These are phyloP conservation scores for Colletotrichum echinochloae DNA, from an alignment of 2,329 filamentous ascomycete species.

Conservation along the genomic window DNA sequence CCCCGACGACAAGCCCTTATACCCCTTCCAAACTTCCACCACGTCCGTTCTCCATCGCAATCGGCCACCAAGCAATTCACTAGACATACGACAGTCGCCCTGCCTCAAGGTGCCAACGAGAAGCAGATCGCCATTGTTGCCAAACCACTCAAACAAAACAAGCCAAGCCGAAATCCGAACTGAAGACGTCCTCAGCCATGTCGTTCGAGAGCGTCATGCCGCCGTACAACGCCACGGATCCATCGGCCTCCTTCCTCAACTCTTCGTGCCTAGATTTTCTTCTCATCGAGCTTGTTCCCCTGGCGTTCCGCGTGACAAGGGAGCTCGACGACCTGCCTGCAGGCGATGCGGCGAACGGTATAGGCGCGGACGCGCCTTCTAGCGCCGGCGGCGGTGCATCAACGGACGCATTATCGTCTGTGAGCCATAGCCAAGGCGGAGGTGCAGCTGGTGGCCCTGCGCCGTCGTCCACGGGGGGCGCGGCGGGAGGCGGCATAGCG, in stretches of 20 bases:
- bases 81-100: not conserved
- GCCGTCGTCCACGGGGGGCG: conserved; percentile 41
- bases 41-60: not conserved
- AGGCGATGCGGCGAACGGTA: conserved; percentile 41
- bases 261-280: conserved; percentile 93
- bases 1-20: not conserved
- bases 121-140: not conserved
- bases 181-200: conserved; percentile 58
- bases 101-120: not conserved
- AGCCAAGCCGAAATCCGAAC: not conserved
- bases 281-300: conserved; percentile 94
- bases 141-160: not conserved
- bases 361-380: conserved; percentile 53
- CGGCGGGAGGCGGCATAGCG: conserved; percentile 35
- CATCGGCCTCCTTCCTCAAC: conserved; percentile 80
- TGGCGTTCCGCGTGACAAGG: conserved; percentile 87
- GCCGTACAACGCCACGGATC: conserved; percentile 78
- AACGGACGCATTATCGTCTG: conserved; percentile 18
- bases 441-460: conserved; percentile 32
- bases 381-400: conserved; percentile 50
- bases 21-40: not conserved
- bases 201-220: conserved; percentile 79
- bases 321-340: conserved; percentile 70
- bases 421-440: conserved; percentile 26
- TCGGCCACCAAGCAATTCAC: not conserved